Evolutionary conservation across 106 monocot species (phyloP).

Genomic region (Chionographis japonica): DNA sequence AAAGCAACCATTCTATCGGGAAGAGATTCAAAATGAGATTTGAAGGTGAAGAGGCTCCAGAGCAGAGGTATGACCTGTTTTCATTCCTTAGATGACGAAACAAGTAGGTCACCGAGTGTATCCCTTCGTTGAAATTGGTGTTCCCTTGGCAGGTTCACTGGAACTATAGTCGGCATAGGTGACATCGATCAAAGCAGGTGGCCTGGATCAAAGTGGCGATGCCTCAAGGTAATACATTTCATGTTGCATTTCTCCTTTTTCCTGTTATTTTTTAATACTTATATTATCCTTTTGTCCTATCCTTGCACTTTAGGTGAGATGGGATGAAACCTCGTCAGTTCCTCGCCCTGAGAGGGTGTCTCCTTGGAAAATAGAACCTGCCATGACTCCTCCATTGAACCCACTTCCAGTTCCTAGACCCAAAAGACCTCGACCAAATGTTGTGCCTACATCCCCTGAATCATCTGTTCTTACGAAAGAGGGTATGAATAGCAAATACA

Average conservation of each 20-base stretch:
- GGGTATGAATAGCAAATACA: constrained; percentile 27
- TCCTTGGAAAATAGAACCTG: constrained; percentile 93
- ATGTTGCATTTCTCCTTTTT: neutral
- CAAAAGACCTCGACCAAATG: constrained; percentile 57
- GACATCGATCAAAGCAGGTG: constrained; percentile 64
- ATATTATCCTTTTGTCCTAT: too few species aligned
- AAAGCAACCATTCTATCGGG: constrained; percentile 68
- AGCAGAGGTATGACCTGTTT: constrained; percentile 62
- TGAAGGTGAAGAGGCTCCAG: constrained; percentile 96
- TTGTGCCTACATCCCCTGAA: constrained; percentile 48
- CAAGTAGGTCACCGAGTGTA: too few species aligned
- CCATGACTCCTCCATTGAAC: constrained; percentile 51
- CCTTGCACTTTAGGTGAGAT: constrained; percentile 54
- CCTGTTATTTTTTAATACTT: neutral
- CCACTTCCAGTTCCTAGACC: constrained; percentile 63
- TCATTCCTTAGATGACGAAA: too few species aligned
- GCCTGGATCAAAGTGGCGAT: constrained; percentile 87
- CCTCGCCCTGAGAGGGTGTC: constrained; percentile 90
- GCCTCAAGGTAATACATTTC: constrained; percentile 56
- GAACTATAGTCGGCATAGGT: constrained; percentile 73
- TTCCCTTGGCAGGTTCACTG: constrained; percentile 60
- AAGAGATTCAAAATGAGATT: constrained; percentile 94
- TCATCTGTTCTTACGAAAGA: constrained; percentile 63
- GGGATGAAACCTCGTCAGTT: constrained; percentile 84
- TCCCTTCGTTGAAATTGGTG: neutral